A percentile compares a stretch with the other conserved stretches of the same genome.
phyloP scores from a whole-genome alignment of 2,329 filamentous ascomycete genomes.

The Onygenales sp. region DNA sequence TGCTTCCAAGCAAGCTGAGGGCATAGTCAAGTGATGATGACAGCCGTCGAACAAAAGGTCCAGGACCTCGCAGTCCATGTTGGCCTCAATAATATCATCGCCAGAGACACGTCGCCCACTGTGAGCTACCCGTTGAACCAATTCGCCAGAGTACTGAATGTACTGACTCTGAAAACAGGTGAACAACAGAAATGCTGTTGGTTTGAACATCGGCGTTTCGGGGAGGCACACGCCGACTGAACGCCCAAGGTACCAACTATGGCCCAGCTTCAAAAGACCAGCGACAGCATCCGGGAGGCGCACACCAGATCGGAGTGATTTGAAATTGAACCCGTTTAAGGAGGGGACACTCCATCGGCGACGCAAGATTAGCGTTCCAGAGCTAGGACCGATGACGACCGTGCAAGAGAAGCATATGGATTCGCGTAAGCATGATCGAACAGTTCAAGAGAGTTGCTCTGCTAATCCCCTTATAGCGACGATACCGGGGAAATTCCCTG shows the following conservation, averaged over 20 bases:
- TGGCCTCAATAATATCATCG: conserved; percentile 17
- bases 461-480: conserved; percentile 16
- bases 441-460: not conserved
- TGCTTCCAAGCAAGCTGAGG: conserved; percentile 3
- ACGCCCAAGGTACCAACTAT: conserved; percentile 15
- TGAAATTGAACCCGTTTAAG: conserved; percentile 8
- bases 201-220: conserved; percentile 1
- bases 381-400: conserved; percentile 13
- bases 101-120: conserved; percentile 14
- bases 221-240: conserved; percentile 10
- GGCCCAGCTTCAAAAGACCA: conserved; percentile 15
- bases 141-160: not conserved
- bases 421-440: conserved; percentile 16
- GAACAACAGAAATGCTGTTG: not conserved
- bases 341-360: conserved; percentile 9
- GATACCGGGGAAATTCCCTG: conserved; percentile 18
- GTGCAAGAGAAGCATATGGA: conserved; percentile 14
- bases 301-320: conserved; percentile 10
- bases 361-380: conserved; percentile 15
- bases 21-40: not conserved
- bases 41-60: conserved; percentile 4
- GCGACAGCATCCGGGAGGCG: conserved; percentile 6
- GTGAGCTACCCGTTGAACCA: conserved; percentile 8
- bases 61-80: conserved; percentile 11
- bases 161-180: not conserved